A percentile compares a stretch with the other conserved stretches of the same genome.
Evolutionary conservation across 192 early-diverging fungal species (phyloP).

Genomic region (Coemansia sp.): DNA sequence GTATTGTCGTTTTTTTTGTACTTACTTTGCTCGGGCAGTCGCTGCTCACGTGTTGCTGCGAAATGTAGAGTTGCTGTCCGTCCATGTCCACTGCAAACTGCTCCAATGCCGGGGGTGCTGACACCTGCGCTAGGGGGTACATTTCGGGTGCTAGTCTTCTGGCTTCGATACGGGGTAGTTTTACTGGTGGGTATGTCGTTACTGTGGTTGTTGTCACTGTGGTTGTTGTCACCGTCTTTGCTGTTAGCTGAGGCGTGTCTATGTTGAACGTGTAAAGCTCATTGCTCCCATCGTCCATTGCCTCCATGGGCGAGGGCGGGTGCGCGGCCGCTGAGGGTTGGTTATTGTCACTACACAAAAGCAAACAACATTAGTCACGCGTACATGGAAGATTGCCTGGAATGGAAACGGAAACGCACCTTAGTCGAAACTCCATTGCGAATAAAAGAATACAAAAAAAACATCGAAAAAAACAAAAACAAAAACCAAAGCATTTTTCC

Average conservation of each 20-base stretch:
- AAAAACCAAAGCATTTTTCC: not conserved
- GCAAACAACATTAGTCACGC: not conserved
- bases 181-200: conserved; percentile 74
- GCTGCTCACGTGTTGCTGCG: conserved; percentile 51
- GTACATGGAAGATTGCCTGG: too few relatives aligned
- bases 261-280: not conserved
- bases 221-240: conserved; percentile 64
- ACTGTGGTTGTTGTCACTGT: conserved; percentile 81
- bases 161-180: conserved; percentile 59
- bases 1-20: not conserved
- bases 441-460: not conserved
- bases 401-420: not conserved
- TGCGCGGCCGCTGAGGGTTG: not conserved
- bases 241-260: conserved; percentile 40
- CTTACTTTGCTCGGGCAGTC: conserved; percentile 16
- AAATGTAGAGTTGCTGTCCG: conserved; percentile 70
- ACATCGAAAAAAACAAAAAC: not conserved
- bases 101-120: conserved; percentile 76
- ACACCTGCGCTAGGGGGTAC: conserved; percentile 71
- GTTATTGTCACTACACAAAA: not conserved
- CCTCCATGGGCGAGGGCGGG: not conserved
- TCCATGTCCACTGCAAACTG: conserved; percentile 77
- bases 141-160: conserved; percentile 54
- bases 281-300: not conserved
- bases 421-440: not conserved